Percentiles rank a stretch among this genome's conserved stretches.
Evolutionary conservation across 2,329 filamentous ascomycete genomes (phyloP).

Genomic region (Apiospora saccharicola): DNA sequence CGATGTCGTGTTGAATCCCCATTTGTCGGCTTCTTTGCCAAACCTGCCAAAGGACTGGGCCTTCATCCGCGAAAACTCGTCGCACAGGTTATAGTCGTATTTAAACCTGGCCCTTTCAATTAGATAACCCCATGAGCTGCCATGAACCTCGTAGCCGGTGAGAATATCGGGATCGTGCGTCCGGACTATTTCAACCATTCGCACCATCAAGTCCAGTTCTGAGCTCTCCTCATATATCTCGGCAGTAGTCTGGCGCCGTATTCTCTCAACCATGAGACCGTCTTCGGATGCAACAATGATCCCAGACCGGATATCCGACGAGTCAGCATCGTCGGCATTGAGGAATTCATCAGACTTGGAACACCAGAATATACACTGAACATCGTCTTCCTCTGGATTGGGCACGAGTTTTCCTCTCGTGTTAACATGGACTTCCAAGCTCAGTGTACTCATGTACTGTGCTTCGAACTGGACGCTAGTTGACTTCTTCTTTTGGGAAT

Average conservation of each 20-base stretch:
- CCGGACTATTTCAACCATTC: slow-evolving; percentile 87
- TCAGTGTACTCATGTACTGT: slow-evolving; percentile 97
- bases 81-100: slow-evolving; percentile 89
- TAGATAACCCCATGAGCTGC: slow-evolving; percentile 92
- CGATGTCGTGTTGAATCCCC: slow-evolving; percentile 94
- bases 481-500: slow-evolving; percentile 77
- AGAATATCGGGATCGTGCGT: slow-evolving; percentile 88
- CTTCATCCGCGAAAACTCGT: slow-evolving; percentile 91
- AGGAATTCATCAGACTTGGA: slow-evolving; percentile 77
- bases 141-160: slow-evolving; percentile 94
- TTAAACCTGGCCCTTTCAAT: slow-evolving; percentile 87
- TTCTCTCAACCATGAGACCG: slow-evolving; percentile 62
- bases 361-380: slow-evolving; percentile 90
- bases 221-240: slow-evolving; percentile 78
- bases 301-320: slow-evolving; percentile 66
- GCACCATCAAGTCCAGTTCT: slow-evolving; percentile 84
- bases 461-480: slow-evolving; percentile 83
- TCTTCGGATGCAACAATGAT: slow-evolving; percentile 75
- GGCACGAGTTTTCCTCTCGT: slow-evolving; percentile 82
- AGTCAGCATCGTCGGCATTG: slow-evolving; percentile 54
- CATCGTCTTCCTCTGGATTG: slow-evolving; percentile 89
- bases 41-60: slow-evolving; percentile 82
- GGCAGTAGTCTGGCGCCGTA: slow-evolving; percentile 66
- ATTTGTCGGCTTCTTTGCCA: slow-evolving; percentile 85
- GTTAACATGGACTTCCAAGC: slow-evolving; percentile 90